Evolutionary conservation across 805 yeast species (phyloP).

Genomic region (Pichia heedii): DNA sequence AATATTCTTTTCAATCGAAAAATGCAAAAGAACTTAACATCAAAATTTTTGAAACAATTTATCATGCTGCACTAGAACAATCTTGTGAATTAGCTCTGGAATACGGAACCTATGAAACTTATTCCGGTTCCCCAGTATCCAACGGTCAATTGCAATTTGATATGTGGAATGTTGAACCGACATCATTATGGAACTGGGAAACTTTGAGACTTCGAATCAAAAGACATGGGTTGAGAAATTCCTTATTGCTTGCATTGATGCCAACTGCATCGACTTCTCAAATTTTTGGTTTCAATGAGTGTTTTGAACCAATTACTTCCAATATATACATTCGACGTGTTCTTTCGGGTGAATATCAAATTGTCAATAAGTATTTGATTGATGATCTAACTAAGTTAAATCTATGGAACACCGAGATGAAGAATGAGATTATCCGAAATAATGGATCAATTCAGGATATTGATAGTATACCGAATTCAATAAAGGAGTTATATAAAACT

Average conservation of each 20-base stretch:
- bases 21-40: constrained; percentile 69
- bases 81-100: constrained; percentile 70
- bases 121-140: constrained; percentile 84
- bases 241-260: constrained; percentile 88
- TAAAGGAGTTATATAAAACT: constrained; percentile 78
- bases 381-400: constrained; percentile 76
- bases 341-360: constrained; percentile 86
- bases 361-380: constrained; percentile 79
- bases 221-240: constrained; percentile 71
- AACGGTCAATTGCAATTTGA: constrained; percentile 80
- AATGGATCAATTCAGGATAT: constrained; percentile 84
- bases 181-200: constrained; percentile 86
- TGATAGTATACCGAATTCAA: constrained; percentile 60
- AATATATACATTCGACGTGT: constrained; percentile 88
- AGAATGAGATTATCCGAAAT: constrained; percentile 61
- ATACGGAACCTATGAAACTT: constrained; percentile 65
- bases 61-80: constrained; percentile 86
- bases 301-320: constrained; percentile 94
- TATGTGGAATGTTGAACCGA: constrained; percentile 74
- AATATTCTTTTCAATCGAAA: constrained; percentile 78
- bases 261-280: constrained; percentile 98
- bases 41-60: constrained; percentile 90
- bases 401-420: constrained; percentile 74
- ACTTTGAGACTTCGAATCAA: constrained; percentile 49
- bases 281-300: constrained; percentile 86